Conservation (phyloP, 805 yeast species). For the Nadsonia fulvescens region DNA sequence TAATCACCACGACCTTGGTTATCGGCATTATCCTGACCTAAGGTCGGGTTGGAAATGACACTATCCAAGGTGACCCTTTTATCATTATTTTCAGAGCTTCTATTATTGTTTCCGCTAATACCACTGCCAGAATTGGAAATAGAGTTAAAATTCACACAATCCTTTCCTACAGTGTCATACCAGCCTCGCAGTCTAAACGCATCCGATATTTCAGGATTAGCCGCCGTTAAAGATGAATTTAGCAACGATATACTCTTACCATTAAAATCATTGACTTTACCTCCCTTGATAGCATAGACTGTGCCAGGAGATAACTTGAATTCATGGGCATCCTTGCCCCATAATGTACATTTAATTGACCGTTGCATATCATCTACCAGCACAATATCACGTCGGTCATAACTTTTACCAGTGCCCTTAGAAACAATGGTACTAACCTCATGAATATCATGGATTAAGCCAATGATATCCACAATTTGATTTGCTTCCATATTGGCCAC, state of each 20-base stretch:
- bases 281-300: conserved; percentile 85
- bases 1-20: conserved; percentile 72
- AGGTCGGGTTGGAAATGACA: conserved; percentile 43
- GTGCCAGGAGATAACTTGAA: conserved; percentile 51
- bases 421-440: conserved; percentile 68
- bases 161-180: conserved; percentile 69
- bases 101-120: too few relatives aligned
- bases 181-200: conserved; percentile 84
- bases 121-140: conserved; percentile 23
- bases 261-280: conserved; percentile 70
- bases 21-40: conserved; percentile 61
- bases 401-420: conserved; percentile 74
- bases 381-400: conserved; percentile 75
- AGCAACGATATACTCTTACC: conserved; percentile 74
- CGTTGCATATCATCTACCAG: conserved; percentile 73
- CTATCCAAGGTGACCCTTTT: conserved; percentile 53
- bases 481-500: conserved; percentile 54
- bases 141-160: conserved; percentile 41
- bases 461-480: conserved; percentile 68
- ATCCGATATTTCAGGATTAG: conserved; percentile 79
- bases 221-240: conserved; percentile 53
- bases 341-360: conserved; percentile 63
- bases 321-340: conserved; percentile 78
- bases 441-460: conserved; percentile 61
- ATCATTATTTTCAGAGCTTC: too few relatives aligned